Evolutionary conservation across 2,329 filamentous ascomycete species (phyloP), one percentile per base, ranked within the genome.

Genomic region (Hortaea sp.): DNA sequence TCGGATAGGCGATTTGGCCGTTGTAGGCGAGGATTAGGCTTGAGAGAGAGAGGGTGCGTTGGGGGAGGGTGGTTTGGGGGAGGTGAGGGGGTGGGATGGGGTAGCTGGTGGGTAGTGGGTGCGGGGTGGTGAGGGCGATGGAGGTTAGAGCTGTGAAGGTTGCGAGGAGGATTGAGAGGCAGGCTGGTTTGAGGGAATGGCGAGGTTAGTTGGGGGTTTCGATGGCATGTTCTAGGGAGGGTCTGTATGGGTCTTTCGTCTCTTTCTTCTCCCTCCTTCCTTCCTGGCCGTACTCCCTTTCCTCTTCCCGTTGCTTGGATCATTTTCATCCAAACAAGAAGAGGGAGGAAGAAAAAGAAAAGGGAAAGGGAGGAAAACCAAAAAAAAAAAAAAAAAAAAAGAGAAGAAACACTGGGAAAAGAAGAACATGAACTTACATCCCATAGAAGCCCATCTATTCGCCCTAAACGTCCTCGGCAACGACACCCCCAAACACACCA

Each of bases 1-100:
- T 73, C 63, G 84, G 82, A 68, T 82, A 84, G 44, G 78, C 78
- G n/a, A 80, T 77, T 57, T 83, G 79, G 31, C 79, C 79, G 30
- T 53, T 59, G 50, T 54, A 88, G 46, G 84, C 82, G 49, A 87
- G 79, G 49, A 85, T 72, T 44, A 88, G 86, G 66, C 85, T 85
- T 57, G 70, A 73, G 40, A 84, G 72, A 12, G 78, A 74, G 10
- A 78, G 69, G 57, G 82, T 79, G 20, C 68, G 77, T 39, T 75
- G 37, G 27, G 46, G 42, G 9, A 84, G 46, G 34, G 43, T 50
- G 11, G 54, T 55, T 35, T 35, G 9, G 2, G 32, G 32, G 5
- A 54, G 69, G 31, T 65, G 65, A 1, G 75, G 62, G 4, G 69
- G 52, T 13, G 65, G 63, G 10, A 66, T 63, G 13, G 66, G 63